These are phyloP conservation scores for Paramecium primaurelia DNA, from an alignment of 73 alveolate genomes.

Conservation along the genomic window DNA sequence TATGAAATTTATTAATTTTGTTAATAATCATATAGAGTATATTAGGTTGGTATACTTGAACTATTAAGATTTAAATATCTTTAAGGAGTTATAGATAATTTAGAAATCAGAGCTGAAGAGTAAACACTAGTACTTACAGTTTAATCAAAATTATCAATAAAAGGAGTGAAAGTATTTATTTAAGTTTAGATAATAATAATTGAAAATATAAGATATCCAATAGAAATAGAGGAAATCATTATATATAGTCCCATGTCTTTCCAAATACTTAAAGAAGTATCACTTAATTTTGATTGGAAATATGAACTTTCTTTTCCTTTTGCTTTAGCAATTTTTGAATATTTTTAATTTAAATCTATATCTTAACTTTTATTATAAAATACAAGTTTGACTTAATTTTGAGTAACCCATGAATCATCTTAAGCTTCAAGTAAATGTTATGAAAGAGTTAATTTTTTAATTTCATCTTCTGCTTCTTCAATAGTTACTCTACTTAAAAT, in stretches of 20 bases:
- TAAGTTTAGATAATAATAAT: background rate
- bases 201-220: constrained; percentile 27
- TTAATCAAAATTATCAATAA: background rate
- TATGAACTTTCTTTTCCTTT: constrained; percentile 26
- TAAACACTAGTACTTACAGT: constrained; percentile 1
- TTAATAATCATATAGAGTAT: background rate
- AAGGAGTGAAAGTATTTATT: background rate
- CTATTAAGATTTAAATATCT: background rate
- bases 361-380: constrained; percentile 12
- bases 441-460: background rate
- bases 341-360: background rate
- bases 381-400: background rate
- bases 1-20: background rate
- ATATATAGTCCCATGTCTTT: constrained; percentile 23
- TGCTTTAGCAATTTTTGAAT: background rate
- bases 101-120: background rate
- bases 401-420: constrained; percentile 48
- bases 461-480: constrained; percentile 48
- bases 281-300: constrained; percentile 9
- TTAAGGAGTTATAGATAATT: background rate
- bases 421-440: background rate
- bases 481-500: background rate
- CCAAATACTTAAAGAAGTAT: background rate
- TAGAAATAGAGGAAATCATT: background rate
- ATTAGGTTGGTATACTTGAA: background rate